A percentile compares a stretch with the other conserved stretches of the same genome.
Evolutionary conservation across 2,329 filamentous ascomycete species (phyloP).

Genomic region (Aspergillus thermomutatus): DNA sequence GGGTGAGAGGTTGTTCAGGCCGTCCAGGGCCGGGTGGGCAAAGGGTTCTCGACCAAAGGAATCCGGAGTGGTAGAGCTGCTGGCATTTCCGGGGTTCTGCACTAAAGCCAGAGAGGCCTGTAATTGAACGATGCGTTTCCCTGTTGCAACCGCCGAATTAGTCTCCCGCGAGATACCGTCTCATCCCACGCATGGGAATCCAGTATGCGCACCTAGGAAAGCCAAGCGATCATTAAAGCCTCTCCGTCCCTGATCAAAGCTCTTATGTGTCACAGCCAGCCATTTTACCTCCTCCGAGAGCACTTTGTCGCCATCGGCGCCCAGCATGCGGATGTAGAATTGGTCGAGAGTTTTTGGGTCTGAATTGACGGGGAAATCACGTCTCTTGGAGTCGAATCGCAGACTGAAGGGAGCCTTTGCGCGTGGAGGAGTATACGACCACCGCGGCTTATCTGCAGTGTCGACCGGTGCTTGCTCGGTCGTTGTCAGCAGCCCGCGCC

Average conservation of each 20-base stretch:
- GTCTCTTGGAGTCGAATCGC: slow-evolving; percentile 32
- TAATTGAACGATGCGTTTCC: slow-evolving; percentile 62
- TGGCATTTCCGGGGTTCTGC: slow-evolving; percentile 40
- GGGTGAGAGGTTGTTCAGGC: slow-evolving; percentile 68
- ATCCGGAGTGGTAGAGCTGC: slow-evolving; percentile 38
- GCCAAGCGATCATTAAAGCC: slow-evolving; percentile 92
- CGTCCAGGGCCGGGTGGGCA: slow-evolving; percentile 65
- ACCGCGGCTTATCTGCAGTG: slow-evolving; percentile 54
- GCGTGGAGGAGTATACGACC: slow-evolving; percentile 65
- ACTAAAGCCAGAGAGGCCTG: slow-evolving; percentile 64
- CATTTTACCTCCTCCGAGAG: slow-evolving; percentile 92
- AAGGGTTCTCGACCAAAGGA: slow-evolving; percentile 62
- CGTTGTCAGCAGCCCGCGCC: slow-evolving; percentile 27
- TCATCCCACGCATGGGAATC: not conserved
- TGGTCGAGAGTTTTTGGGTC: slow-evolving; percentile 70
- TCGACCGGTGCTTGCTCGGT: slow-evolving; percentile 28
- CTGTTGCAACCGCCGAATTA: slow-evolving; percentile 34
- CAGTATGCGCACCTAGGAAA: slow-evolving; percentile 65
- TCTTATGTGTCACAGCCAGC: slow-evolving; percentile 96
- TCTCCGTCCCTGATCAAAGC: slow-evolving; percentile 90
- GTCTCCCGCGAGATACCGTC: not conserved
- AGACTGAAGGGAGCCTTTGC: slow-evolving; percentile 65
- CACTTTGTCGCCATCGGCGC: slow-evolving; percentile 66
- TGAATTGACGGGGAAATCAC: slow-evolving; percentile 65
- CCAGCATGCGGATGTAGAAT: slow-evolving; percentile 74